Conservation (phyloP, 192 early-diverging fungal species). For the Coemansia sp. region DNA sequence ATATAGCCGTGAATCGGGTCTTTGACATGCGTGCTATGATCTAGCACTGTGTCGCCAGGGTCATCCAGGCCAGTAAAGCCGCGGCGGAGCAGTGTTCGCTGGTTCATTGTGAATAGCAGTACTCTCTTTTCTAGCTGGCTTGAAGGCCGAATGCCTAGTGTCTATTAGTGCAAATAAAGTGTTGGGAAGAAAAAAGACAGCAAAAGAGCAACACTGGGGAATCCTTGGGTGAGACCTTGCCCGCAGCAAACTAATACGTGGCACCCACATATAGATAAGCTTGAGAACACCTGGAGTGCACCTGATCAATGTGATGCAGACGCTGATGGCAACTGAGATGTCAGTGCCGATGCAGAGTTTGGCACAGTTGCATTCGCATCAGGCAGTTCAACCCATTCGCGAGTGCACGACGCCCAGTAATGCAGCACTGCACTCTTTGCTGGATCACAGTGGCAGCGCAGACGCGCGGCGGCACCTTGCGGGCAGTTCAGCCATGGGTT, state of each 20-base stretch:
- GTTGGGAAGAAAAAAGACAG: background rate
- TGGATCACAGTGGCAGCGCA: slow-evolving; percentile 54
- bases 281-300: background rate
- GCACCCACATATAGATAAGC: background rate
- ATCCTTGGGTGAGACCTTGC: background rate
- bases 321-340: background rate
- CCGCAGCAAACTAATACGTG: background rate
- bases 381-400: slow-evolving; percentile 37
- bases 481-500: slow-evolving; percentile 58
- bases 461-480: slow-evolving; percentile 22
- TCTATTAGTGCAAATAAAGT: background rate
- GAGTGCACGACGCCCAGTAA: slow-evolving; percentile 52
- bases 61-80: slow-evolving; percentile 22
- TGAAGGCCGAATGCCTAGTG: background rate
- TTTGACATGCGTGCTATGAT: slow-evolving; percentile 40
- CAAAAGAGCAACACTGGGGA: background rate
- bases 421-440: slow-evolving; percentile 45
- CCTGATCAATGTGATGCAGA: slow-evolving; percentile 2
- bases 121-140: background rate
- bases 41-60: background rate
- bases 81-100: slow-evolving; percentile 21
- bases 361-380: background rate
- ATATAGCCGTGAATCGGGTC: slow-evolving; percentile 68
- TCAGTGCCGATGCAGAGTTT: background rate
- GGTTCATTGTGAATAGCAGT: slow-evolving; percentile 7